Evolutionary conservation across 805 yeast species (phyloP).

Genomic region (Starmerella geochares): DNA sequence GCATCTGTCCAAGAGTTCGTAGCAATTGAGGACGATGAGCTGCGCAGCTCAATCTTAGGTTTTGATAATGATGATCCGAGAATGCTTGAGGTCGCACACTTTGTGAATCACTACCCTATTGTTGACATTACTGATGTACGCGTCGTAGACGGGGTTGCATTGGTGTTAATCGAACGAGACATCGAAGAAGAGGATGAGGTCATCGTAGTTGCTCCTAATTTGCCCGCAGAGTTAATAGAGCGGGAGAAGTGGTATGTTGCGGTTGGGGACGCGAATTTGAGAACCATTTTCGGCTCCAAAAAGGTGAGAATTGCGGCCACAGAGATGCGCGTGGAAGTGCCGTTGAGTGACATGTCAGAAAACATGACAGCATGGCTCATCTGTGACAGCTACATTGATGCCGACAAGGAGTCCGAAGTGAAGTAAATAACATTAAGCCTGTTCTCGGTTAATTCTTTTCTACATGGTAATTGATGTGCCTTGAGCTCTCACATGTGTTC

Average conservation of each 20-base stretch:
- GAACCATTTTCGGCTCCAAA: conserved; percentile 62
- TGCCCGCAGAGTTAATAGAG: not conserved
- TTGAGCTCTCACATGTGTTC: too few relatives aligned
- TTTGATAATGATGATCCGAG: conserved; percentile 36
- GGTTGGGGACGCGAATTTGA: conserved; percentile 53
- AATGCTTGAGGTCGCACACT: conserved; percentile 63
- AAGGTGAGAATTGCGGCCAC: conserved; percentile 48
- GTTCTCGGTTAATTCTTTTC: too few relatives aligned
- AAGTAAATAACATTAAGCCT: not conserved
- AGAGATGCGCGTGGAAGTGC: conserved; percentile 37
- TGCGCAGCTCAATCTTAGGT: conserved; percentile 50
- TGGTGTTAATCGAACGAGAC: conserved; percentile 36
- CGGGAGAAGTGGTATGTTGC: conserved; percentile 66
- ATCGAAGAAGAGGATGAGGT: conserved; percentile 63
- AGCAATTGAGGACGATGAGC: conserved; percentile 55
- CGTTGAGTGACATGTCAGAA: conserved; percentile 33
- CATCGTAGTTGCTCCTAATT: conserved; percentile 32
- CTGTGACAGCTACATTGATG: conserved; percentile 87
- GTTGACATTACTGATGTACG: conserved; percentile 54
- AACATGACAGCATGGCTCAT: conserved; percentile 68
- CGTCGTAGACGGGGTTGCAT: conserved; percentile 41
- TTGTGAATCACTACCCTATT: conserved; percentile 84
- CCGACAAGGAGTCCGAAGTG: conserved; percentile 63
- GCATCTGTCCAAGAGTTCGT: conserved; percentile 73
- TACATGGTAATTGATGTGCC: too few relatives aligned